Evolutionary conservation across 345 rosid species (phyloP).

Genomic region (Eucalyptus pauciflora): DNA sequence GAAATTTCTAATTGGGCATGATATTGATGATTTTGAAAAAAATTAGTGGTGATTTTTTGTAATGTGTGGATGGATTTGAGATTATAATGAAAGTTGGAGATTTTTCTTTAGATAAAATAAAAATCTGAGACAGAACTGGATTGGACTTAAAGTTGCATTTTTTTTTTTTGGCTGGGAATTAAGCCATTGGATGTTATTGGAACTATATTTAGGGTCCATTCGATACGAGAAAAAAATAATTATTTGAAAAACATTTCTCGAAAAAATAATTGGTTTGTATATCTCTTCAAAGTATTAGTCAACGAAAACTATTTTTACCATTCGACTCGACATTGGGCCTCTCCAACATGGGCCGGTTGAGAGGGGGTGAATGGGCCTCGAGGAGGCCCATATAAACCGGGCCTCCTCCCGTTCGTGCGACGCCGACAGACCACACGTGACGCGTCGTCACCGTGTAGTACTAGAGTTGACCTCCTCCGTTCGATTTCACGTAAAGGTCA

Average conservation of each 20-base stretch:
- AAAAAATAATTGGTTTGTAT: rapidly evolving
- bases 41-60: background rate
- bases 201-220: rapidly evolving
- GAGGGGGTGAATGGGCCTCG: background rate
- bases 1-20: background rate
- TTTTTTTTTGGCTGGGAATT: background rate
- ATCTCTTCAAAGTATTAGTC: background rate
- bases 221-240: too few species aligned
- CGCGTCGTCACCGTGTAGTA: background rate
- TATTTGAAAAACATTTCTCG: rapidly evolving
- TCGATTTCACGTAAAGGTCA: background rate
- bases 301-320: background rate
- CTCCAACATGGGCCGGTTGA: background rate
- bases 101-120: background rate
- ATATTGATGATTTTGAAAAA: too few species aligned
- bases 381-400: background rate
- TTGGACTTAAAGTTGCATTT: background rate
- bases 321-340: background rate
- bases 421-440: background rate
- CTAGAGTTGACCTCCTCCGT: background rate
- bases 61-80: rapidly evolving
- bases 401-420: background rate
- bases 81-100: background rate
- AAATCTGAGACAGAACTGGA: rapidly evolving
- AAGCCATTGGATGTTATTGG: background rate